Conservation (phyloP, 768 basidiomycete genomes). For the Boletus bicolor region DNA sequence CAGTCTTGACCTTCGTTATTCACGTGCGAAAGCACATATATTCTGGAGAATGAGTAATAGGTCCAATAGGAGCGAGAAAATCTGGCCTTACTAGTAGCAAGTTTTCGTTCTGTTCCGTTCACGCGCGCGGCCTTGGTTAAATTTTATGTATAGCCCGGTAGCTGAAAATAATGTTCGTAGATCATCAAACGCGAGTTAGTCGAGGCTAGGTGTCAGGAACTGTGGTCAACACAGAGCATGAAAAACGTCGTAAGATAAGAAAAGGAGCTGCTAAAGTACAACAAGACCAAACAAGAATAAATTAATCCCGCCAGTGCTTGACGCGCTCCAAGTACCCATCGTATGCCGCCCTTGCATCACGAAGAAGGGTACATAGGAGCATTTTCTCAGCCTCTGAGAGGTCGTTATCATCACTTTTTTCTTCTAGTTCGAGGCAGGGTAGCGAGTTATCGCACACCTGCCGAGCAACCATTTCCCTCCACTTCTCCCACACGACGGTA, state of each 20-base stretch:
- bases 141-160: background rate
- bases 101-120: background rate
- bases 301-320: background rate
- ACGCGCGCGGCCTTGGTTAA: background rate
- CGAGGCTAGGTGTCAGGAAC: background rate
- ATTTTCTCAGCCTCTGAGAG: background rate
- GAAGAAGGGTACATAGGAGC: conserved; percentile 16
- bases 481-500: conserved; percentile 19
- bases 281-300: background rate
- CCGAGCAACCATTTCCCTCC: conserved; percentile 18
- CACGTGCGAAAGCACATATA: background rate
- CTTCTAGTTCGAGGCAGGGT: conserved; percentile 1
- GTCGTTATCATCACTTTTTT: background rate
- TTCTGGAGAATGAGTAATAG: background rate
- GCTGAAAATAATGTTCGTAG: background rate
- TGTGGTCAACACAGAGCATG: background rate
- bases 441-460: conserved; percentile 8
- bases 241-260: no score
- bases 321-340: background rate
- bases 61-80: background rate
- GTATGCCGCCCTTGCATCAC: conserved; percentile 16
- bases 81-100: background rate
- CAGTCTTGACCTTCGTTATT: background rate
- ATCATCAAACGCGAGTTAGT: no score
- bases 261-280: background rate